A percentile compares a stretch with the other conserved stretches of the same genome.
Conservation (phyloP, 139 green algal genomes). For the Volvox reticuliferus region DNA sequence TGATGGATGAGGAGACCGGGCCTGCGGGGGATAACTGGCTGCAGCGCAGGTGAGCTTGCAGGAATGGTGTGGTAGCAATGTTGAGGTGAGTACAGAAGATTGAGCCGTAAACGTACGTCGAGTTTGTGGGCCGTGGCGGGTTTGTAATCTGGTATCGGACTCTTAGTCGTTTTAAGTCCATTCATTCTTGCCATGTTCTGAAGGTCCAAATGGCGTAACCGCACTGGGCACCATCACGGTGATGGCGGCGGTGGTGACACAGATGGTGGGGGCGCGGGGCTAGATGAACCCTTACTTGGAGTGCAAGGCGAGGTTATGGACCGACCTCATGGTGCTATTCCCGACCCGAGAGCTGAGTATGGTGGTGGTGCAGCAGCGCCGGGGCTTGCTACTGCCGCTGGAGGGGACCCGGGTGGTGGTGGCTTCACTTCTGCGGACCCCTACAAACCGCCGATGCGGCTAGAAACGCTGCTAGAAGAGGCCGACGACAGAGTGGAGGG, state of each 20-base stretch:
- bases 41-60: constrained; percentile 9
- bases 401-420: neutral
- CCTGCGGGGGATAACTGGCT: constrained; percentile 2
- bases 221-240: neutral
- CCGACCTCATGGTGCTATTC: neutral
- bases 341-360: neutral
- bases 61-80: neutral
- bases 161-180: too few relatives aligned
- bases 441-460: neutral
- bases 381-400: neutral
- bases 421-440: neutral
- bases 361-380: neutral
- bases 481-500: neutral
- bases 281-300: neutral
- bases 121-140: too few relatives aligned
- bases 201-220: constrained; percentile 29
- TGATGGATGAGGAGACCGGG: neutral
- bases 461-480: constrained; percentile 26
- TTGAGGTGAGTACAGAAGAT: too few relatives aligned
- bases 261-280: neutral
- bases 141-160: too few relatives aligned
- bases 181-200: neutral
- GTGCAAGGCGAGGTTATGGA: neutral
- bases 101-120: too few relatives aligned
- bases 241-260: neutral